Percentiles rank a stretch among this genome's conserved stretches.
Conservation (phyloP, 164 flowering plant genomes). For the Paratinospora sagittata region DNA sequence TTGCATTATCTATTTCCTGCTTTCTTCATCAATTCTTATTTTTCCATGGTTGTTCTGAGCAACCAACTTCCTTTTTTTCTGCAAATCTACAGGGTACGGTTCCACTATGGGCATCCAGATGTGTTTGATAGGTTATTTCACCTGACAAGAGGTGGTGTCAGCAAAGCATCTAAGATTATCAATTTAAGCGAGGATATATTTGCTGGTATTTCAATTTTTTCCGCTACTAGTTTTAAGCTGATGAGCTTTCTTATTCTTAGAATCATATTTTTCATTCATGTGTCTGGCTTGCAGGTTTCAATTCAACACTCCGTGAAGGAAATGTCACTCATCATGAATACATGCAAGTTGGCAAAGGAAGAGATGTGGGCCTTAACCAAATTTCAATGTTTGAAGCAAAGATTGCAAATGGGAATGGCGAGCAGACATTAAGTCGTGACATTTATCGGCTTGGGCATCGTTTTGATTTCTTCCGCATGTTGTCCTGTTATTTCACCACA, state of each 20-base stretch:
- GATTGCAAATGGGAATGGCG: constrained; percentile 97
- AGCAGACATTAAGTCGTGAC: constrained; percentile 95
- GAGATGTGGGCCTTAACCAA: constrained; percentile 99
- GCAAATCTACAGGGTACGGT: constrained; percentile 66
- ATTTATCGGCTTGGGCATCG: constrained; percentile 93
- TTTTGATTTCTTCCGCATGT: constrained; percentile 95
- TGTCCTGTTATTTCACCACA: constrained; percentile 93
- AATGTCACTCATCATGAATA: constrained; percentile 99
- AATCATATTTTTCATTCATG: background rate
- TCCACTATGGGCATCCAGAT: constrained; percentile 99
- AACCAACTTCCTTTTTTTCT: constrained; percentile 1
- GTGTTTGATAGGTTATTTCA: constrained; percentile 95
- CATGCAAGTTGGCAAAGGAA: constrained; percentile 98
- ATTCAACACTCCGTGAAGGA: constrained; percentile 95
- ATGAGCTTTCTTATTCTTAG: background rate
- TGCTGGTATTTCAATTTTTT: constrained; percentile 54
- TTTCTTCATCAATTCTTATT: background rate
- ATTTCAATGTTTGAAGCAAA: constrained; percentile 96
- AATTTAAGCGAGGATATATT: constrained; percentile 96
- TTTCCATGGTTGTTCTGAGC: background rate
- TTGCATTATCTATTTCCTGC: background rate
- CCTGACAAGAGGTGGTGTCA: constrained; percentile 90
- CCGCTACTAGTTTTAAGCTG: background rate
- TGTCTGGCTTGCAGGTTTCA: constrained; percentile 55
- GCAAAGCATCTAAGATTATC: constrained; percentile 91